Base-by-base conservation (phyloP, 2,329 filamentous ascomycete species). In the Coniochaeta sp. region DNA sequence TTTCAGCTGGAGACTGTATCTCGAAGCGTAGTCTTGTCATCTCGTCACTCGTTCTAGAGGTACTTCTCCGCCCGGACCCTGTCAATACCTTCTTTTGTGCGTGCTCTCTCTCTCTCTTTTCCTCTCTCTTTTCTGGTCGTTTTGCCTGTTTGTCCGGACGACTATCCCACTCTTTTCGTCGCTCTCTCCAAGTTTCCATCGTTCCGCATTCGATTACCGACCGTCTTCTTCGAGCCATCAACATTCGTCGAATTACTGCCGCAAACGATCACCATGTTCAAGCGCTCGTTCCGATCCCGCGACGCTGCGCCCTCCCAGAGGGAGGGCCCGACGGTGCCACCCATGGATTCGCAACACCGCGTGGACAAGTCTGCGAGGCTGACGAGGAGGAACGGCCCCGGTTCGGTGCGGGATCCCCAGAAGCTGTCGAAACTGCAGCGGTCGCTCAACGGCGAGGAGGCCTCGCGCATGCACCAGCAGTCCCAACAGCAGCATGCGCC, bases 331-430 rank as follows among this genome's bases (percentile, higher is more conserved):
- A 27, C 33, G 20, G 51, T 61, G 55, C 51, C 58, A 51, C 52
- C 56, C 32, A 64, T 64, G 60, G 67, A 69, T 60, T 57, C 66
- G 55, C 66, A 67, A 56, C 64, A 67, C 71, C 88, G 91, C 66
- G 87, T 91, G 71, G 87, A 89, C 76, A 96, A 96, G 83, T 79
- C 87, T 72, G 79, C 83, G 70, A 91, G 89, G 78, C 79, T 87
- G 70, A 89, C 86, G 78, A 94, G 45, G 18, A 48, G 86, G 79
- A 79, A 77, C 65, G 67, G 51, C 51, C 57, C 66, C 57, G 65
- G 65, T 61, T 71, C 72, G 57, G 63, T 68, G 57, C 83, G 87
- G 77, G 88, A 92, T 74, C 79, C 84, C 65, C 79, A 84, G 71
- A 94, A 91, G 80, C 77, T 85, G 66, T 79, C 81, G 79, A 94